Base-by-base conservation (phyloP, 768 basidiomycete genomes). In the Gyrodon lividus region DNA sequence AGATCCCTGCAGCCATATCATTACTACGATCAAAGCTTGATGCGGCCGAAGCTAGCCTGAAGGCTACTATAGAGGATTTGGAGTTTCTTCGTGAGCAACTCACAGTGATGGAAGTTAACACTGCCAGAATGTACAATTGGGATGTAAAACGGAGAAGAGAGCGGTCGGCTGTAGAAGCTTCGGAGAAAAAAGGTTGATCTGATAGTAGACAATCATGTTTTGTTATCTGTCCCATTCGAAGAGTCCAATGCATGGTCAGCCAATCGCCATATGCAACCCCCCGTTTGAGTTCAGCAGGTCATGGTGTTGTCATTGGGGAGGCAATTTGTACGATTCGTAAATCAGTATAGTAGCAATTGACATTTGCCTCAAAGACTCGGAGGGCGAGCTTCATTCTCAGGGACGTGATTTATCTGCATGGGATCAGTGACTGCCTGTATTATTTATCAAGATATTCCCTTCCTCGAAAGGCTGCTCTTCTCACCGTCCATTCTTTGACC, bases 101-200 rank as follows among this genome's bases (percentile, higher is more conserved):
- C 46, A 98, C 97, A 5, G 82, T 97, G 9, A 97, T 98, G 90
- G 95, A 99, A 65, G 84, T 85, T 34, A 98, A 98, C 65, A 94
- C 91, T 12, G 96, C 96, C 5, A 77, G 96, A 33, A 87, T 96
- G 46, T 98, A 96, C 66, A 99, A 98, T 65, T 95, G 89, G 88
- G 93, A 96, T 65, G 92, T 96, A 24, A 92, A 91, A 66, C 72
- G 86, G 58, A 75, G 92, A 66, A 72, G 90, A 66, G 86, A 86
- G 42, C 69, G 70, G 58, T 70, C 82, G 51, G 66, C 71, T 58
- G 63, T 62, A 46, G 75, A 72, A 46, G 54, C 59, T 28, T 41
- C 53, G 20, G 52, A 30, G 24, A 46, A 51, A 42, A 59, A 52
- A n/a, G 33, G 20, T 20, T 64, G 56, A 66, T 30, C 13, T 13